Base-by-base conservation (phyloP, 2,329 filamentous ascomycete genomes). In the Parastagonospora avenae region DNA sequence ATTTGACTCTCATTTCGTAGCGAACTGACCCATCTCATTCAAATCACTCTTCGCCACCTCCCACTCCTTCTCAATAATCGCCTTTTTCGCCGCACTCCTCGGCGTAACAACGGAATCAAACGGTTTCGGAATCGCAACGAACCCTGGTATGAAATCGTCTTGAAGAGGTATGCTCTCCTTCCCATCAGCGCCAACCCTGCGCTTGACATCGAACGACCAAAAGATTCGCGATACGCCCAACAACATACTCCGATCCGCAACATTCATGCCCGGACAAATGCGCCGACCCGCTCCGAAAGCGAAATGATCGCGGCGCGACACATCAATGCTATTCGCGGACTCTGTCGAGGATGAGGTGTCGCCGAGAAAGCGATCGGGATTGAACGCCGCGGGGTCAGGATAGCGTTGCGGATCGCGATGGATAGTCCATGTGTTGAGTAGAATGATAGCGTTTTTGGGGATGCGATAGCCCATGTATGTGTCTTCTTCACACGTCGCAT, bases 391-490 rank as follows among this genome's bases (percentile, higher is more conserved):
- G 1, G 78, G 78, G 33, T 77, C 62, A 0, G 68, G 55, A 50
- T 75, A 70, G 12, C 76, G 69, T 1, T 64, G 52, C 2, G 72
- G 70, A 54, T 83, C 79, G 62, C 76, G 77, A 55, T 81, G 70
- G 27, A 83, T 76, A 9, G 31, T 72, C 78, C 80, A 83, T 2
- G 79, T 71, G 44, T 83, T 83, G 7, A 79, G 67, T 1, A 78
- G 72, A 4, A 83, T 62, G 1, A 66, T 72, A 0, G 79, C 68
- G 6, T 74, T 74, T 35, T 76, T 77, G 9, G 81, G 80, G 38
- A 84, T 78, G 27, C 72, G 69, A 47, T 74, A 75, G 4, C 78
- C 80, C 8, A 76, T 64, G 54, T 80, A 80, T 29, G 69, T 55
- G 47, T 79, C 75, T 46, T 80, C 77, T 39, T 48, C 65, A 11